Conservation (phyloP, 176 grass and related monocot species). For the Zizania latifolia region DNA sequence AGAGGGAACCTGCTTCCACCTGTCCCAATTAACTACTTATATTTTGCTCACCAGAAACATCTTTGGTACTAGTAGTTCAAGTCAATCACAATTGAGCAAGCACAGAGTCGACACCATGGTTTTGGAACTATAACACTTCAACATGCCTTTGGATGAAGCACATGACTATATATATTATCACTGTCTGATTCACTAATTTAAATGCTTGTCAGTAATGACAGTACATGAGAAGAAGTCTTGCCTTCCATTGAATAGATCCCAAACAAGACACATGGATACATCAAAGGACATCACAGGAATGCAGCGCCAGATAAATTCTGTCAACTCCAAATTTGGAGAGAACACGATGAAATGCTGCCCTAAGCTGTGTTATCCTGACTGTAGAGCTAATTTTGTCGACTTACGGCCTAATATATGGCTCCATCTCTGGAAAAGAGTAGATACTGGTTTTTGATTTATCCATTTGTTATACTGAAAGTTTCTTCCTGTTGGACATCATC, state of each 20-base stretch:
- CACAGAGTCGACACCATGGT: too few relatives aligned
- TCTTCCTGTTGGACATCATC: background rate
- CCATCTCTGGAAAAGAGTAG: background rate
- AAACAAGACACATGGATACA: slow-evolving; percentile 34
- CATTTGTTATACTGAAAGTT: background rate
- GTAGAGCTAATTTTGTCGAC: background rate
- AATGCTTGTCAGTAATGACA: background rate
- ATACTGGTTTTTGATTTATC: background rate
- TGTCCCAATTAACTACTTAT: background rate
- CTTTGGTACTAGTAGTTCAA: background rate
- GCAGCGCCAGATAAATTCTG: background rate
- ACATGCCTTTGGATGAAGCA: slow-evolving; percentile 8
- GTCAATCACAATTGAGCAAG: background rate
- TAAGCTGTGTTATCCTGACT: background rate
- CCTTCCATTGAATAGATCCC: background rate
- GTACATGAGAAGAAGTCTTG: slow-evolving; percentile 14
- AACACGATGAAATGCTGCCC: background rate
- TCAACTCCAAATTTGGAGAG: background rate
- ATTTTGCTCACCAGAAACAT: background rate
- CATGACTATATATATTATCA: background rate
- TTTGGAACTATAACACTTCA: background rate
- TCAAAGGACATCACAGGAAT: slow-evolving; percentile 18
- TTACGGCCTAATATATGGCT: background rate
- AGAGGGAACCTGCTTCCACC: slow-evolving; percentile 26
- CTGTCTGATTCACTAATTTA: background rate